These are phyloP conservation scores for Teunomyces tritomae DNA, from an alignment of 805 yeast genomes.

Conservation along the genomic window DNA sequence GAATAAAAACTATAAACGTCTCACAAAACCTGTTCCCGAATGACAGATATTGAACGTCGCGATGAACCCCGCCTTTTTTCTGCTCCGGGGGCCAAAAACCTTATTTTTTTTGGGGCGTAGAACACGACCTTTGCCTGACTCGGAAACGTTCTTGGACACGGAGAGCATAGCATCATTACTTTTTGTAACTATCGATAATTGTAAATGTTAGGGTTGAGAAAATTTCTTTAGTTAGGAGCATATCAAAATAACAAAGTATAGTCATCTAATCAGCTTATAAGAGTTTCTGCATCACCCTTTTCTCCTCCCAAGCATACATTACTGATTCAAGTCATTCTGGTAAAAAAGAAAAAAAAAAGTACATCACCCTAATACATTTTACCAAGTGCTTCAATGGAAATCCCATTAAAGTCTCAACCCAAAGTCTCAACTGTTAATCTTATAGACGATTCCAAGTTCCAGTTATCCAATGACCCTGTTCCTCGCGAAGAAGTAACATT, in stretches of 20 bases:
- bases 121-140: slow-evolving; percentile 3
- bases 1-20: background rate
- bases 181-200: background rate
- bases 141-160: slow-evolving; percentile 1
- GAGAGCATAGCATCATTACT: slow-evolving; percentile 4
- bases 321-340: background rate
- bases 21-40: too few species aligned
- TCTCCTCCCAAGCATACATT: background rate
- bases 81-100: background rate
- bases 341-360: background rate
- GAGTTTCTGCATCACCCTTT: background rate
- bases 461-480: slow-evolving; percentile 2
- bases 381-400: slow-evolving; percentile 25
- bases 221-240: background rate
- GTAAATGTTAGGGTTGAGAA: background rate
- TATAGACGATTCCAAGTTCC: slow-evolving; percentile 17
- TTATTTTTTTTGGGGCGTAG: background rate
- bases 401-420: slow-evolving; percentile 39
- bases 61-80: background rate
- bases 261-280: background rate
- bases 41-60: background rate
- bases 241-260: background rate
- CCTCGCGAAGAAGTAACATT: background rate
- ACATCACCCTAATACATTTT: background rate
- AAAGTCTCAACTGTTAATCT: slow-evolving; percentile 36